A percentile compares a stretch with the other conserved stretches of the same genome.
phyloP scores from a whole-genome alignment of 2,329 filamentous ascomycete species.

The Tothia fuscella region DNA sequence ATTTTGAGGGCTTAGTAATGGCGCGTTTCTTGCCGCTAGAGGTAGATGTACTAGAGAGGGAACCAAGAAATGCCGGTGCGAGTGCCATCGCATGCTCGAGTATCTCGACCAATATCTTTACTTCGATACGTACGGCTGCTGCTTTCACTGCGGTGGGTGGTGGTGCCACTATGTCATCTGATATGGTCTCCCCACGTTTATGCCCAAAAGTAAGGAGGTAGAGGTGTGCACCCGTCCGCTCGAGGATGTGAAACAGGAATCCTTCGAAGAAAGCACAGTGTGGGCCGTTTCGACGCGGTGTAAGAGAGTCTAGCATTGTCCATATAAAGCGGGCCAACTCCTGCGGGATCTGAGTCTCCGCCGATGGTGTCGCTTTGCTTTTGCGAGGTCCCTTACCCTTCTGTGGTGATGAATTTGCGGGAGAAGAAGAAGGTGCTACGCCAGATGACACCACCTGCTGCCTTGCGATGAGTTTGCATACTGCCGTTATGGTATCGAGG shows the following conservation, averaged over 20 bases:
- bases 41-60: background rate
- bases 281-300: background rate
- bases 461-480: background rate
- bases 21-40: background rate
- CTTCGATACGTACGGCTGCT: conserved; percentile 1
- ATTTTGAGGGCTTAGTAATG: background rate
- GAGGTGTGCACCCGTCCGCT: background rate
- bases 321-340: conserved; percentile 5
- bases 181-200: background rate
- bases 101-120: background rate
- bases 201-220: conserved; percentile 8
- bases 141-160: background rate
- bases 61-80: conserved; percentile 4
- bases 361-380: background rate
- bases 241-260: conserved; percentile 3
- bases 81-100: background rate
- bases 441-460: too few species aligned
- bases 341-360: conserved; percentile 1
- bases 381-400: background rate
- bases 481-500: background rate
- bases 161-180: background rate
- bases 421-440: too few species aligned
- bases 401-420: background rate
- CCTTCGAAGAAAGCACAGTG: conserved; percentile 10
- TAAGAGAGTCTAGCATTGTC: conserved; percentile 3